These are phyloP conservation scores for Cercospora zeae-maydis DNA, from an alignment of 2,329 filamentous ascomycete species.

Conservation along the genomic window DNA sequence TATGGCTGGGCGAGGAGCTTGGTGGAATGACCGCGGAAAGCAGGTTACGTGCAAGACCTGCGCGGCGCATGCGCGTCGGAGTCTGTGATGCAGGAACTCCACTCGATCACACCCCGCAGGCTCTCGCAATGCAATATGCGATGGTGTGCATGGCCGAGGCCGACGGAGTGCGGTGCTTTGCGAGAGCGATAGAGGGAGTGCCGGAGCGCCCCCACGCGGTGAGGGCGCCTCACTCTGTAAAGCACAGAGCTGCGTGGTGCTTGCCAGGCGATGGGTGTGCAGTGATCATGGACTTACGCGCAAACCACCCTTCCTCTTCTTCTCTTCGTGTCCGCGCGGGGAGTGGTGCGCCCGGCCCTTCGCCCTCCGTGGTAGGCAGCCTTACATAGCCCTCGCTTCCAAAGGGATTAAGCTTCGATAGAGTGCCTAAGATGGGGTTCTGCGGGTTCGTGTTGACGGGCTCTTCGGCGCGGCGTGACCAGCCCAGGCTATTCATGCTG, in stretches of 20 bases:
- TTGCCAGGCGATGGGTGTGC: slow-evolving; percentile 4
- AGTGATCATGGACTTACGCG: slow-evolving; percentile 63
- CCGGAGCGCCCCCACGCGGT: background rate
- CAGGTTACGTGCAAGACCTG: slow-evolving; percentile 16
- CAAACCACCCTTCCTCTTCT: slow-evolving; percentile 94
- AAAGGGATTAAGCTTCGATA: slow-evolving; percentile 87
- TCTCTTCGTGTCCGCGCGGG: slow-evolving; percentile 81
- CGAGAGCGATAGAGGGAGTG: slow-evolving; percentile 9
- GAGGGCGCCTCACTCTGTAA: slow-evolving; percentile 6
- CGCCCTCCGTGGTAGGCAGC: slow-evolving; percentile 76
- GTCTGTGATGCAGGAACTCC: slow-evolving; percentile 32
- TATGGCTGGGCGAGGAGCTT: slow-evolving; percentile 5
- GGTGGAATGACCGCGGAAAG: slow-evolving; percentile 15
- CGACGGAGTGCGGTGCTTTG: slow-evolving; percentile 23
- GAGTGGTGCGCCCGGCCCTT: slow-evolving; percentile 73
- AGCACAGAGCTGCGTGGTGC: slow-evolving; percentile 19
- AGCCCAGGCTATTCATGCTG: slow-evolving; percentile 90
- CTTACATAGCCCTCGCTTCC: slow-evolving; percentile 80
- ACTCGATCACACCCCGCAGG: slow-evolving; percentile 22
- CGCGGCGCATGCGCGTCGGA: slow-evolving; percentile 23
- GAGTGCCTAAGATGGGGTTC: slow-evolving; percentile 70
- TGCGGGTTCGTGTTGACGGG: slow-evolving; percentile 77
- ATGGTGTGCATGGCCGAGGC: slow-evolving; percentile 26
- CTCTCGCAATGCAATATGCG: slow-evolving; percentile 22
- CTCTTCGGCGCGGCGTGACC: slow-evolving; percentile 73